phyloP scores from a whole-genome alignment of 768 basidiomycete genomes.

The Hemileccinum impolitum region DNA sequence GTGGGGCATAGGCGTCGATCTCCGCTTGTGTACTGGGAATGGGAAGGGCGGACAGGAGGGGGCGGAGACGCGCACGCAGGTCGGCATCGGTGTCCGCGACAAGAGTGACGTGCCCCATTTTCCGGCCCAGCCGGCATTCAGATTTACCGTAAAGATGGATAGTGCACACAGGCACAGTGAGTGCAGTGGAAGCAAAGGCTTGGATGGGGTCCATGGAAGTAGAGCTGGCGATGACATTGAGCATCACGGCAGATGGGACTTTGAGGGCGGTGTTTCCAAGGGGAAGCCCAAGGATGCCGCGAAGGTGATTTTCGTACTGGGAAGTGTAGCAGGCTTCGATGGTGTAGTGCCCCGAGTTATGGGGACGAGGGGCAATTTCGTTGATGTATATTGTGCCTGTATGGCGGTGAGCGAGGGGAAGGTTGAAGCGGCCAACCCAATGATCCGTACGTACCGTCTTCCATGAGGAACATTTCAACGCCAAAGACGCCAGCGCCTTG shows the following conservation, averaged over 20 bases:
- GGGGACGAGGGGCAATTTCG: constrained; percentile 96
- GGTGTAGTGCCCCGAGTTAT: constrained; percentile 98
- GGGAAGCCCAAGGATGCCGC: constrained; percentile 86
- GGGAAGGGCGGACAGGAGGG: constrained; percentile 68
- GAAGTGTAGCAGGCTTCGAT: constrained; percentile 97
- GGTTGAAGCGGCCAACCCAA: background rate
- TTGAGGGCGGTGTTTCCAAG: constrained; percentile 86
- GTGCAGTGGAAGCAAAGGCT: constrained; percentile 54
- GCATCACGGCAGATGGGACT: constrained; percentile 85
- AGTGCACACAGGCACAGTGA: constrained; percentile 68
- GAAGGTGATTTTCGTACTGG: constrained; percentile 96
- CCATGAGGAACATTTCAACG: constrained; percentile 96
- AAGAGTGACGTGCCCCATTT: constrained; percentile 97
- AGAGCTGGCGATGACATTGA: constrained; percentile 90
- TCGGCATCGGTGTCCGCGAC: constrained; percentile 80
- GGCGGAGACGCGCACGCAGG: constrained; percentile 63
- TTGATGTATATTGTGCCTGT: constrained; percentile 81
- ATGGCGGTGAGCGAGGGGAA: background rate
- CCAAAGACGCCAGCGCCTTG: constrained; percentile 93
- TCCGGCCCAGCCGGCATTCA: constrained; percentile 84
- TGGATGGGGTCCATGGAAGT: constrained; percentile 60
- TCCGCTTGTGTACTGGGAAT: constrained; percentile 39
- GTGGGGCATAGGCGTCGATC: constrained; percentile 50
- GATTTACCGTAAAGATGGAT: constrained; percentile 95
- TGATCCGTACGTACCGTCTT: constrained; percentile 56